A percentile compares a stretch with the other conserved stretches of the same genome.
Conservation (phyloP, 805 yeast genomes). For the Trichomonascus vanleenenianus region DNA sequence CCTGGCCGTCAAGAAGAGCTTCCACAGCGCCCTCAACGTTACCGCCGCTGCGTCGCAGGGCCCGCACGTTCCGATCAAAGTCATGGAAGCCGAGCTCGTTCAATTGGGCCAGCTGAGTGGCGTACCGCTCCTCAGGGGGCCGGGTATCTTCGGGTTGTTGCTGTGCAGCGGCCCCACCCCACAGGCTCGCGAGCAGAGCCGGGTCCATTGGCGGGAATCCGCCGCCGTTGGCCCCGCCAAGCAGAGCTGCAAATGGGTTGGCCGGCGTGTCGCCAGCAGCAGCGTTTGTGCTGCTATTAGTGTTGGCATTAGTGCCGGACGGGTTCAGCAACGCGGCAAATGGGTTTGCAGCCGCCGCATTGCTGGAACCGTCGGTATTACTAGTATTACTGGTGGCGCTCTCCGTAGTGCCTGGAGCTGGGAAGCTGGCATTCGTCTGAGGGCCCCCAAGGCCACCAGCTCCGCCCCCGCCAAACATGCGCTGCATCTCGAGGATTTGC, state of each 20-base stretch:
- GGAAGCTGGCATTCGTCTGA: conserved; percentile 18
- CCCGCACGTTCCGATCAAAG: conserved; percentile 85
- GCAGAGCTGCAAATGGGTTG: conserved; percentile 33
- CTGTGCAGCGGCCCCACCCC: conserved; percentile 26
- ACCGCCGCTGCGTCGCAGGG: conserved; percentile 92
- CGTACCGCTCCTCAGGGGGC: conserved; percentile 77
- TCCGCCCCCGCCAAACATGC: conserved; percentile 33
- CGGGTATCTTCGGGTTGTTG: conserved; percentile 45
- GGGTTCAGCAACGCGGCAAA: conserved; percentile 11
- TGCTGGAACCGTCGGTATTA: neutral
- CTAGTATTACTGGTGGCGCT: conserved; percentile 14
- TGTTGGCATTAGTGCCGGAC: conserved; percentile 8
- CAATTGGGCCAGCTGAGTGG: conserved; percentile 60
- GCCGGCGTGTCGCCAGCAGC: conserved; percentile 5
- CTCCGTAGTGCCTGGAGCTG: conserved; percentile 4
- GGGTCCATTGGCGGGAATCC: conserved; percentile 9
- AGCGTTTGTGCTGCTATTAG: conserved; percentile 1
- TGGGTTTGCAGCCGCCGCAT: conserved; percentile 10
- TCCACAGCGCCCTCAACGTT: conserved; percentile 96
- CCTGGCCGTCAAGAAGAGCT: conserved; percentile 60
- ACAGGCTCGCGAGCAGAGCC: conserved; percentile 10
- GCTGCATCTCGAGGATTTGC: conserved; percentile 59
- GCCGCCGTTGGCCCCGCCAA: conserved; percentile 32
- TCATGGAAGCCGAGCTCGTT: conserved; percentile 86
- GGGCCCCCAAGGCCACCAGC: conserved; percentile 26